Percentiles rank a stretch among this genome's conserved stretches.
These are phyloP conservation scores for Macadamia tetraphylla DNA, from an alignment of 164 flowering plant species.

Conservation along the genomic window DNA sequence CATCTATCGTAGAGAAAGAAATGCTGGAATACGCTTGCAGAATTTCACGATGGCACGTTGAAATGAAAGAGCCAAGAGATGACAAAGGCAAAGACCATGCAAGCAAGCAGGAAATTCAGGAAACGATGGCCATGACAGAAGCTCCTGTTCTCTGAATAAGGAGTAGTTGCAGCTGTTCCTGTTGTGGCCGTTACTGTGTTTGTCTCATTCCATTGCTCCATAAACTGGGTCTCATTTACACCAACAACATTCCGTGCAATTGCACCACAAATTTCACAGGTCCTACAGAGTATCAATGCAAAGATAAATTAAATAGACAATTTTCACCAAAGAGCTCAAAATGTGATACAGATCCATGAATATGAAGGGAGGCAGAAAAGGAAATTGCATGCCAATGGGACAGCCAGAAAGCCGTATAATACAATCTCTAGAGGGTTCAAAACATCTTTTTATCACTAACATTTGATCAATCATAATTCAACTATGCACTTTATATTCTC, in stretches of 20 bases:
- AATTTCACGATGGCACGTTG: slow-evolving; percentile 38
- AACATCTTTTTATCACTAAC: too few species aligned
- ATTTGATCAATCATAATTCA: too few species aligned
- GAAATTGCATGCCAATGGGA: too few species aligned
- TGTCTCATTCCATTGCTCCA: slow-evolving; percentile 42
- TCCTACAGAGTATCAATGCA: slow-evolving; percentile 39
- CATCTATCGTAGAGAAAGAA: background rate
- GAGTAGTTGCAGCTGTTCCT: slow-evolving; percentile 22
- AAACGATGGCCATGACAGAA: slow-evolving; percentile 74
- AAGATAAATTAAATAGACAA: background rate
- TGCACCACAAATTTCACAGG: slow-evolving; percentile 81
- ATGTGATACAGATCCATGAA: too few species aligned
- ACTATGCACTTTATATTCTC: too few species aligned
- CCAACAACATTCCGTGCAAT: slow-evolving; percentile 63
- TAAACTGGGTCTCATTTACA: slow-evolving; percentile 39
- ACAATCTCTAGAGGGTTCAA: too few species aligned
- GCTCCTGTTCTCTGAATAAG: slow-evolving; percentile 42
- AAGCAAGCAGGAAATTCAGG: slow-evolving; percentile 52
- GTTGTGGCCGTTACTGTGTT: slow-evolving; percentile 22
- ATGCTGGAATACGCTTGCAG: too few species aligned
- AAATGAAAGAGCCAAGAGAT: slow-evolving; percentile 66
- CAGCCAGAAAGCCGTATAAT: too few species aligned
- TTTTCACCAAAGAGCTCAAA: background rate
- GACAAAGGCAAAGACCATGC: slow-evolving; percentile 61
- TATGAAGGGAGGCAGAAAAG: too few species aligned